Conservation (phyloP, 352 stramenopile genomes). For the Aphanomyces astaci region DNA sequence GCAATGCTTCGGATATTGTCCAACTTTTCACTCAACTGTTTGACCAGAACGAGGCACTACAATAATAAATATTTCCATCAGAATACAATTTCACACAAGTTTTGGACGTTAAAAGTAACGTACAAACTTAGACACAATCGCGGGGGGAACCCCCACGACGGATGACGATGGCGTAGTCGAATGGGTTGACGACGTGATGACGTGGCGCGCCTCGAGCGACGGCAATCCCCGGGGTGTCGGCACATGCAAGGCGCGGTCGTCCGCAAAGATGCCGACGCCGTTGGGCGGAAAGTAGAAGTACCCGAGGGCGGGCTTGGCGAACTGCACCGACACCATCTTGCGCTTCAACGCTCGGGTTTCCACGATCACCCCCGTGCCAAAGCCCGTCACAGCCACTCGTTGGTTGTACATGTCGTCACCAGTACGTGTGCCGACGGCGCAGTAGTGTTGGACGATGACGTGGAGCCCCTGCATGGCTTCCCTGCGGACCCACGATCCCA, state of each 20-base stretch:
- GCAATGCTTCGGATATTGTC: constrained; percentile 87
- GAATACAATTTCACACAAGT: too few relatives aligned
- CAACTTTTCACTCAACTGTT: constrained; percentile 96
- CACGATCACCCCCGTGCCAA: neutral
- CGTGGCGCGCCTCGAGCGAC: neutral
- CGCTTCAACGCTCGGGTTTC: neutral
- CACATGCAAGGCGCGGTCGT: constrained; percentile 1
- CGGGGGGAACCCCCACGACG: neutral
- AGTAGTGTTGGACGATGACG: constrained; percentile 1
- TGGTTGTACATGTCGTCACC: neutral
- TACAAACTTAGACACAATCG: constrained; percentile 20
- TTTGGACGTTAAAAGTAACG: too few relatives aligned
- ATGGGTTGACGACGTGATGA: neutral
- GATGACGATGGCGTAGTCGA: neutral
- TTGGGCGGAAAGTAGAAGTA: constrained; percentile 66
- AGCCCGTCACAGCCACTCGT: neutral
- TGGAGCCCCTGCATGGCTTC: constrained; percentile 90
- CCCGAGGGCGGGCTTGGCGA: constrained; percentile 45
- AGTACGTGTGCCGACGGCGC: neutral
- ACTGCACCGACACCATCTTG: constrained; percentile 34
- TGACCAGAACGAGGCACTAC: constrained; percentile 80
- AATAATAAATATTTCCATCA: too few relatives aligned
- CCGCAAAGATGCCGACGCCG: constrained; percentile 38
- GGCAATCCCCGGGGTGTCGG: constrained; percentile 20
- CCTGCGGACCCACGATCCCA: constrained; percentile 96